Conservation (phyloP, 1,139 yeast species). For the Suhomyces bolitotheri region DNA sequence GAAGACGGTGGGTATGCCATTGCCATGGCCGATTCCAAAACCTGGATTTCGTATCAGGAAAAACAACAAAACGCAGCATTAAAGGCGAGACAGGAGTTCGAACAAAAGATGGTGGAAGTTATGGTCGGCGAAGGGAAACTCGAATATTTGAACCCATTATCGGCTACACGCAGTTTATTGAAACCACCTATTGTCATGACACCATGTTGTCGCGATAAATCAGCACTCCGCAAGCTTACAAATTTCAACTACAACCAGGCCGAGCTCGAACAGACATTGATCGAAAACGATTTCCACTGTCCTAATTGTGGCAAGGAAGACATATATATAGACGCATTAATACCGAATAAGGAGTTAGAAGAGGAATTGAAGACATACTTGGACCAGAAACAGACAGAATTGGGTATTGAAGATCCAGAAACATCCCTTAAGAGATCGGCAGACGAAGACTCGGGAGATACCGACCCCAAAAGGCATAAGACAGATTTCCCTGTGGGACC, state of each 20-base stretch:
- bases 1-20: constrained; percentile 95
- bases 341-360: constrained; percentile 59
- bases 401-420: constrained; percentile 42
- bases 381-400: constrained; percentile 42
- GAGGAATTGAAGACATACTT: constrained; percentile 54
- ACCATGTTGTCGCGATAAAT: constrained; percentile 68
- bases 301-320: constrained; percentile 82
- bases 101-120: constrained; percentile 33
- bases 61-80: constrained; percentile 55
- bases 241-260: constrained; percentile 43
- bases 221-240: constrained; percentile 54
- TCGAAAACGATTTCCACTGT: constrained; percentile 86
- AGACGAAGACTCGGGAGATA: constrained; percentile 22
- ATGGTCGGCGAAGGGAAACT: constrained; percentile 45
- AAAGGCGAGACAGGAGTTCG: constrained; percentile 49
- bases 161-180: constrained; percentile 63
- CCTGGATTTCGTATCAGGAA: constrained; percentile 87
- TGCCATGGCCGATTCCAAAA: constrained; percentile 88
- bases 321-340: constrained; percentile 70
- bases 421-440: constrained; percentile 26
- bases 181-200: constrained; percentile 74
- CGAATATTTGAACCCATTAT: constrained; percentile 57
- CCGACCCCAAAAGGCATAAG: constrained; percentile 35
- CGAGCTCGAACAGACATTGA: constrained; percentile 64
- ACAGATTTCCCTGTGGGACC: constrained; percentile 24